Evolutionary conservation across 2,329 filamentous ascomycete genomes (phyloP).

Genomic region (Monosporascus sp.): DNA sequence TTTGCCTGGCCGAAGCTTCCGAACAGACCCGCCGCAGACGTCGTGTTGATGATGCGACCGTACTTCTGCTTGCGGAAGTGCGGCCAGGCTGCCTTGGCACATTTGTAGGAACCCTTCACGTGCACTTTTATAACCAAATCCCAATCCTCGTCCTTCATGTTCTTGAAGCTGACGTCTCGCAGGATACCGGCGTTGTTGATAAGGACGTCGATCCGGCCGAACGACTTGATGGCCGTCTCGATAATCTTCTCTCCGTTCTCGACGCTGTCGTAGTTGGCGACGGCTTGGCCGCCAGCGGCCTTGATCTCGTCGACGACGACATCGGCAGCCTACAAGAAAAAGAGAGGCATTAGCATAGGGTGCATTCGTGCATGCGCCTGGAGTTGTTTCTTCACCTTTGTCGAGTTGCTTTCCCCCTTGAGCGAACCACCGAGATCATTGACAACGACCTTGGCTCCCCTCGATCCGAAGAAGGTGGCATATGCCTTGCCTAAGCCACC

Average conservation of each 20-base stretch:
- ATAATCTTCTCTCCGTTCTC: conserved; percentile 93
- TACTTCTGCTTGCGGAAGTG: conserved; percentile 99
- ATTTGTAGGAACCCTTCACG: conserved; percentile 92
- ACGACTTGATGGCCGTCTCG: conserved; percentile 74
- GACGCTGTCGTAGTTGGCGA: conserved; percentile 95
- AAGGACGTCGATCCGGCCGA: conserved; percentile 85
- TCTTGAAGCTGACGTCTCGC: conserved; percentile 95
- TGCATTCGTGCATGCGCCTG: background rate
- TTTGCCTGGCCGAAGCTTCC: conserved; percentile 95
- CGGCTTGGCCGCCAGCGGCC: conserved; percentile 85
- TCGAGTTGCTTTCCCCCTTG: conserved; percentile 84
- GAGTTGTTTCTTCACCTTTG: conserved; percentile 57
- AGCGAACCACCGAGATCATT: conserved; percentile 93
- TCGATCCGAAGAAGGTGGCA: conserved; percentile 81
- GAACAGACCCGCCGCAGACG: conserved; percentile 92
- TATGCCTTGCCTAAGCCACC: conserved; percentile 79
- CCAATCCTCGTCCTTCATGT: conserved; percentile 97
- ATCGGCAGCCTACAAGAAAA: conserved; percentile 62
- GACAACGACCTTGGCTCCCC: conserved; percentile 91
- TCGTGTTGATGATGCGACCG: conserved; percentile 91
- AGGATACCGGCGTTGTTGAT: conserved; percentile 98
- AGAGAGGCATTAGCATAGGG: conserved; percentile 17
- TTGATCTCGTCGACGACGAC: conserved; percentile 79
- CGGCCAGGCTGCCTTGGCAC: conserved; percentile 88
- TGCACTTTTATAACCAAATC: conserved; percentile 91